Base-by-base conservation (phyloP, 169 alveolate genomes). In the Neospora caninum region DNA sequence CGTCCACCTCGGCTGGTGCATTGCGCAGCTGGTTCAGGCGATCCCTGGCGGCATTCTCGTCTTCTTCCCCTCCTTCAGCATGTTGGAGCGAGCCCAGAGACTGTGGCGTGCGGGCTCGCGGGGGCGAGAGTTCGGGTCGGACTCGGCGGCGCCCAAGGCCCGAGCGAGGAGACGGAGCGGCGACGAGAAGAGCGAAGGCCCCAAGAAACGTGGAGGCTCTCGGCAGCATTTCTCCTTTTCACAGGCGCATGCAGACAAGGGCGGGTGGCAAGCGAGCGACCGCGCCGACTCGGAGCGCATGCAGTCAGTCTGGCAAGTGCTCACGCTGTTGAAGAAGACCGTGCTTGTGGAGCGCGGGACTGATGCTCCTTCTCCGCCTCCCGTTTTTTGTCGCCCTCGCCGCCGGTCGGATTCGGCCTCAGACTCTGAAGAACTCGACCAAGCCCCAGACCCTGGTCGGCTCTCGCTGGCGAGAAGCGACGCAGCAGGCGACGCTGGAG, bases 31-130 rank as follows among this genome's bases (percentile, higher is more conserved):
- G 88, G 83, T 80, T 54, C 82, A 78, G 58, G 82, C 64, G 36
- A 78, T 91, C 18, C 94, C 94, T 6, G 94, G 94, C 0, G 94
- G 94, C 36, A 88, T 91, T 7, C 82, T 91, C 89, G 89, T 91
- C 38, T 91, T 91, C 58, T 64, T 91, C 42, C 94, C 94, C 25
- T 0, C 89, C 38, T 91, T 58, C 67, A 58, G 91, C 41, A 25
- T 91, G 83, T 80, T 91, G 53, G 83, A 91, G 67, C 89, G 53
- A 25, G 94, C 89, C 22, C 88, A 80, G 89, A 78, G 94, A 18
- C 34, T 78, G 22, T 91, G 94, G 94, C 54, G 78, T 29, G 73
- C n/a, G 31, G 34, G 73, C 73, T 64, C 73, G 73, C 73, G 31
- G 34, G 20, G 73, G 73, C 73, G n/a, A 18, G 27, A 18, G 27